A percentile compares a stretch with the other conserved stretches of the same genome.
Evolutionary conservation across 345 rosid genomes (phyloP).

Genomic region (Brassica rapa): DNA sequence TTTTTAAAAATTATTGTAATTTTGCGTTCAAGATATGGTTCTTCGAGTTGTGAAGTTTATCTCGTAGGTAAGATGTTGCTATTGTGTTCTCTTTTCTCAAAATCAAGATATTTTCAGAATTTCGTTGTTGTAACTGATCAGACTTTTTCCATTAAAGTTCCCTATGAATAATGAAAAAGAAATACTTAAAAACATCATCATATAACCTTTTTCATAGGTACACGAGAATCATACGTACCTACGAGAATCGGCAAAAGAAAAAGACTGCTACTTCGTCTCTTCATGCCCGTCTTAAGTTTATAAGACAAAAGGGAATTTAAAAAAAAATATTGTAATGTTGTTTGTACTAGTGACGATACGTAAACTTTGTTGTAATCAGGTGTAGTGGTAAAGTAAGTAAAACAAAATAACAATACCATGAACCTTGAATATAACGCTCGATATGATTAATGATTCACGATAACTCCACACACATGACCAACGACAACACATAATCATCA

Average conservation of each 20-base stretch:
- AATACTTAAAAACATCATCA: neutral
- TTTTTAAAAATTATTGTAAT: too few species aligned
- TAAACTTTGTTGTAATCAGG: neutral
- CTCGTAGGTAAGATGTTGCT: neutral
- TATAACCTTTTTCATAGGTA: neutral
- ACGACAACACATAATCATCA: neutral
- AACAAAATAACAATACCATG: neutral
- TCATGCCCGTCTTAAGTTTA: too few species aligned
- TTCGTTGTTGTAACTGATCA: neutral
- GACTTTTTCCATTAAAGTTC: neutral
- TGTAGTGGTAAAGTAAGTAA: neutral
- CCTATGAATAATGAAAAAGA: neutral
- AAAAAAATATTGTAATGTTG: neutral
- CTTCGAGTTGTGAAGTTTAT: too few species aligned
- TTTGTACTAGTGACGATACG: neutral
- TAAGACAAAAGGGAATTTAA: neutral
- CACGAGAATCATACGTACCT: neutral
- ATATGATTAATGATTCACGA: neutral
- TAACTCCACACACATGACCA: neutral
- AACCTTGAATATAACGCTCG: slow-evolving; percentile 3
- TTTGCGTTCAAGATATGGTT: too few species aligned
- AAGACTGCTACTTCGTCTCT: neutral
- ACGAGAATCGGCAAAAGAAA: neutral
- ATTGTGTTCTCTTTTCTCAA: neutral
- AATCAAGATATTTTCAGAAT: neutral